phyloP scores from a whole-genome alignment of 2,329 filamentous ascomycete genomes.

The Xylariomycetidae sp. region DNA sequence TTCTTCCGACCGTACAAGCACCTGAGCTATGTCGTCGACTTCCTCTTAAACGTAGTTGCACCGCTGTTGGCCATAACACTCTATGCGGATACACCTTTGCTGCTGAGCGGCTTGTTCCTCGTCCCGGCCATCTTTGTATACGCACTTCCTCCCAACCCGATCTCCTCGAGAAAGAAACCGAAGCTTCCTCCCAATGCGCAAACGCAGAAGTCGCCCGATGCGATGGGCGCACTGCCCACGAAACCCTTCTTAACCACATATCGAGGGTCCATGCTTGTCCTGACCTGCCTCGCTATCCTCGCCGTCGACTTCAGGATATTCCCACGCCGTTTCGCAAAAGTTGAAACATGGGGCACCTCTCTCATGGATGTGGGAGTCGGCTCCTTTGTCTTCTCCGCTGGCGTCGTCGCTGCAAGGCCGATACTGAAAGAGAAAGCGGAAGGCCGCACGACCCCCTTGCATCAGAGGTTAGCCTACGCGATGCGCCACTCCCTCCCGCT shows the following conservation, averaged over 20 bases:
- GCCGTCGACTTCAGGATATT: slow-evolving; percentile 94
- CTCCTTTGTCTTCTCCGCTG: slow-evolving; percentile 92
- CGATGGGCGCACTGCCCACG: slow-evolving; percentile 56
- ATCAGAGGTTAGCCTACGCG: slow-evolving; percentile 56
- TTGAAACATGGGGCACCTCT: slow-evolving; percentile 99
- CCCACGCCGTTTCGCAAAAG: slow-evolving; percentile 90
- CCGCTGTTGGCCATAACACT: slow-evolving; percentile 81
- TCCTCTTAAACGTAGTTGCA: slow-evolving; percentile 76
- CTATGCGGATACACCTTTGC: slow-evolving; percentile 68
- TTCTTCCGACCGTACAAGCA: slow-evolving; percentile 75
- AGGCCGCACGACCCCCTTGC: slow-evolving; percentile 42
- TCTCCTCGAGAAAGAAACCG: slow-evolving; percentile 40
- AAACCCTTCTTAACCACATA: slow-evolving; percentile 94
- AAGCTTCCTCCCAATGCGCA: slow-evolving; percentile 40
- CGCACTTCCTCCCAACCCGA: slow-evolving; percentile 39
- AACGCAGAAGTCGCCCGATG: slow-evolving; percentile 25
- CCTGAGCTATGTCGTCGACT: slow-evolving; percentile 69
- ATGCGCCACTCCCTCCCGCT: slow-evolving; percentile 79
- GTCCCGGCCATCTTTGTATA: slow-evolving; percentile 63
- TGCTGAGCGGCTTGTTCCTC: slow-evolving; percentile 69
- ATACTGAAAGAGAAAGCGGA: slow-evolving; percentile 63
- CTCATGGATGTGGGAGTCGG: slow-evolving; percentile 97
- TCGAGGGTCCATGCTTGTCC: slow-evolving; percentile 82
- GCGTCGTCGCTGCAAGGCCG: slow-evolving; percentile 80
- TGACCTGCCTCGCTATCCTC: slow-evolving; percentile 87